Conservation (phyloP, 192 early-diverging fungal genomes). For the Coemansia sp. region DNA sequence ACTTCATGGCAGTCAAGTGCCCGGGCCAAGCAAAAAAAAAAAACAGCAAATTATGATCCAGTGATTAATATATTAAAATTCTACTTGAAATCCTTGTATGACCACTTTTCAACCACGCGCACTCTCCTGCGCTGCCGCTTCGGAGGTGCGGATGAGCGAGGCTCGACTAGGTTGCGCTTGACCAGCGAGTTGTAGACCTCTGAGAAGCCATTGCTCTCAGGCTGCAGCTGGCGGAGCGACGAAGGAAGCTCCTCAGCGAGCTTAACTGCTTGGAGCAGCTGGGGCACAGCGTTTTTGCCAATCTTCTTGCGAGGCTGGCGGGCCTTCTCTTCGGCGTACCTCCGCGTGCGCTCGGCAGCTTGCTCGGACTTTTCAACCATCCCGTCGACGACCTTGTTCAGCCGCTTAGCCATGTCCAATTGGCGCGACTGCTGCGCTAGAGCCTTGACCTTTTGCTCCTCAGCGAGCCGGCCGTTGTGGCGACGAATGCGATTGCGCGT, state of each 20-base stretch:
- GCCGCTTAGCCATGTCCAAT: slow-evolving; percentile 53
- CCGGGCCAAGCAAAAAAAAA: not conserved
- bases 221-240: slow-evolving; percentile 45
- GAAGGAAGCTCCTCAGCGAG: slow-evolving; percentile 42
- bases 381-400: slow-evolving; percentile 51
- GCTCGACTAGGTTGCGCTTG: slow-evolving; percentile 49
- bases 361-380: slow-evolving; percentile 28
- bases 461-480: slow-evolving; percentile 28
- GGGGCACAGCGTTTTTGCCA: slow-evolving; percentile 32
- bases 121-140: slow-evolving; percentile 10
- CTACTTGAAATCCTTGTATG: slow-evolving; percentile 47
- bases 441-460: slow-evolving; percentile 40
- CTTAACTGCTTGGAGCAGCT: slow-evolving; percentile 40
- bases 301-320: slow-evolving; percentile 31
- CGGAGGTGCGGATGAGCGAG: slow-evolving; percentile 7
- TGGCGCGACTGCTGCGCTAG: slow-evolving; percentile 53
- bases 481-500: slow-evolving; percentile 60
- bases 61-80: not conserved
- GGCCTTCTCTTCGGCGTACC: slow-evolving; percentile 26
- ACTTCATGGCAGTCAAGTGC: too few relatives aligned
- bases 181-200: slow-evolving; percentile 41
- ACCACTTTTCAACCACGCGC: slow-evolving; percentile 50
- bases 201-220: slow-evolving; percentile 37
- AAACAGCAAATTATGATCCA: slow-evolving; percentile 4
- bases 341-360: slow-evolving; percentile 23